Base-by-base conservation (phyloP, 768 basidiomycete species). In the Serendipita sp. region DNA sequence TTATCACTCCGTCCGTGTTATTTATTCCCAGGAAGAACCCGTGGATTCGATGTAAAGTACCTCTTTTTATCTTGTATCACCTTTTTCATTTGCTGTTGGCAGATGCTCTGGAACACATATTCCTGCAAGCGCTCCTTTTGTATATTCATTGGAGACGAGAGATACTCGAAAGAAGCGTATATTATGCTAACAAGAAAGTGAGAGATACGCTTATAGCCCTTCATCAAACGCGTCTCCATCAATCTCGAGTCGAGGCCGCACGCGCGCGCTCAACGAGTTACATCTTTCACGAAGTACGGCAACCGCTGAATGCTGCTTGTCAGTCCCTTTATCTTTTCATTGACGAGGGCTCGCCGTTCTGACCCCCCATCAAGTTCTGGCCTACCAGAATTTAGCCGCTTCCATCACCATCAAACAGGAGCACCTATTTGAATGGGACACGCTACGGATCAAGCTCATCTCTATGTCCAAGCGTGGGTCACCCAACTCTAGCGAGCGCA, bases 231-330 rank as follows among this genome's bases (percentile, higher is more conserved):
- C 74, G 53, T 2, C 24, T 58, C n/a, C 53, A 58, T 33, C 53
- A 58, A 31, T 58, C 53, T 11, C 53, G 53, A n/a, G 33, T 58
- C 17, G 53, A 58, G 28, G 53, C 53, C 11, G 53, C 53, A 11
- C 53, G 53, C 4, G 72, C 73, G 60, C 68, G 74, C 22, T 76
- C 75, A 66, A 71, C 72, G 3, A 71, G 70, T 17, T 75, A 74
- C 66, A 72, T 74, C 66, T 74, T 75, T 64, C 73, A 74, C 66
- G 74, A 75, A 63, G 75, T 75, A 28, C 69, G 75, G 42, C 74
- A 75, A 11, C 75, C 75, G n/a, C 72, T 76, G 66, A 76, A 75
- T 64, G 75, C 75, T 2, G 75, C 75, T 3, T 65, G 62, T 58
- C 9, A 58, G 53, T 33, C 17, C 9, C 20, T 33, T 24, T 24